Conservation (phyloP, 169 alveolate genomes). For the Babesia sp. region DNA sequence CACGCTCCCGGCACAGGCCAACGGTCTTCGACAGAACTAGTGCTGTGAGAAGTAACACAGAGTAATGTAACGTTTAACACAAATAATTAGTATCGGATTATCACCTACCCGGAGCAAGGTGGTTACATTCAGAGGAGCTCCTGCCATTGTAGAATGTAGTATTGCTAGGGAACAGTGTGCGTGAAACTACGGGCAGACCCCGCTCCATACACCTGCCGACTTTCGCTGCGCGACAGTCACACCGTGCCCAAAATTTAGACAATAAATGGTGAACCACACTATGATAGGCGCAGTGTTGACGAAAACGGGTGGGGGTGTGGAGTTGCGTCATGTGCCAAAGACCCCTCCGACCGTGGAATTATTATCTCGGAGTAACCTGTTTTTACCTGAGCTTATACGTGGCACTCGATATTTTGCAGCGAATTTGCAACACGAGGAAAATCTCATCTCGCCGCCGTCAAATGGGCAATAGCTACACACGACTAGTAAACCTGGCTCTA, state of each 20-base stretch:
- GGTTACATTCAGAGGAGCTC: conserved; percentile 27
- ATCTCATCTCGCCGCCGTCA: not conserved
- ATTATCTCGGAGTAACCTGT: not conserved
- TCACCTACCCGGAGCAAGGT: conserved; percentile 45
- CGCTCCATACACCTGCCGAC: not conserved
- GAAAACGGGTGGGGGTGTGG: conserved; percentile 29
- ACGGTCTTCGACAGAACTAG: too few species aligned
- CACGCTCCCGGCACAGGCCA: too few species aligned
- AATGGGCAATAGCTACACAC: not conserved
- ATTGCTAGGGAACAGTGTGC: not conserved
- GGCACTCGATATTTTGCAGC: not conserved
- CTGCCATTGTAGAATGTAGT: conserved; percentile 5
- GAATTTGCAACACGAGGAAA: too few species aligned
- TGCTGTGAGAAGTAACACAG: too few species aligned
- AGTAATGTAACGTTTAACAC: too few species aligned
- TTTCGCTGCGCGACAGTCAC: not conserved
- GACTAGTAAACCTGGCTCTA: not conserved
- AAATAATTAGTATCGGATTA: too few species aligned
- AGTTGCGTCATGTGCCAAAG: not conserved
- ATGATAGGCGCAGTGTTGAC: not conserved
- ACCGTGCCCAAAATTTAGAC: not conserved
- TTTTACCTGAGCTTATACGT: not conserved
- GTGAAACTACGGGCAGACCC: not conserved
- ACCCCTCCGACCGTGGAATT: not conserved
- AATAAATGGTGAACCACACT: not conserved